These are phyloP conservation scores for Flueggea neowawraea DNA, from an alignment of 441 rosid species.

Conservation along the genomic window DNA sequence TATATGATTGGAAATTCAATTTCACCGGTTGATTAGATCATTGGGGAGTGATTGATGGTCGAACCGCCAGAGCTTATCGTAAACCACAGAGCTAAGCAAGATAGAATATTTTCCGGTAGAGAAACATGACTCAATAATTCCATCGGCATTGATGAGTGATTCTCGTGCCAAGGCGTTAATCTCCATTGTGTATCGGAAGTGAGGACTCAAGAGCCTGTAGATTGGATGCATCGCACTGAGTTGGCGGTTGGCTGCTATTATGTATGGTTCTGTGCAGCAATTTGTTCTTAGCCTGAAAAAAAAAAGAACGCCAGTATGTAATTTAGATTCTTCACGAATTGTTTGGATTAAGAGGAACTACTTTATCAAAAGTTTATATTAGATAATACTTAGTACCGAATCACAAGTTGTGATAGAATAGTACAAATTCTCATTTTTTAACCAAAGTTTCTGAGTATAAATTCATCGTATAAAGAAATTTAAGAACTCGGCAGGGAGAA, in stretches of 20 bases:
- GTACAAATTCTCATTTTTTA: no score
- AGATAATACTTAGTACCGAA: no score
- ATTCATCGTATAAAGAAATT: no score
- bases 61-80: constrained; percentile 61
- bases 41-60: constrained; percentile 54
- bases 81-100: constrained; percentile 52
- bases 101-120: constrained; percentile 44
- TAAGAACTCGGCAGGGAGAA: no score
- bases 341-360: no score
- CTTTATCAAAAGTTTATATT: no score
- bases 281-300: constrained; percentile 71
- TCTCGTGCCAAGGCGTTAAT: constrained; percentile 70
- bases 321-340: no score
- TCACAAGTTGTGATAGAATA: no score
- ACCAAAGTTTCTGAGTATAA: background rate
- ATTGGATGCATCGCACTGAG: constrained; percentile 83
- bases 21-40: constrained; percentile 58
- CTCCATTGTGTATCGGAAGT: constrained; percentile 80
- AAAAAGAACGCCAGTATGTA: no score
- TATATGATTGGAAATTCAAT: no score
- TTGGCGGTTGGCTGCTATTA: constrained; percentile 65
- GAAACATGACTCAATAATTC: constrained; percentile 55
- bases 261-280: constrained; percentile 63
- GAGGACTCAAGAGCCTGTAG: constrained; percentile 53
- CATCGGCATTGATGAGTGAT: constrained; percentile 47